Evolutionary conservation across 495 filamentous ascomycete species (phyloP).

Genomic region (Hypoxylon crocopeplum): DNA sequence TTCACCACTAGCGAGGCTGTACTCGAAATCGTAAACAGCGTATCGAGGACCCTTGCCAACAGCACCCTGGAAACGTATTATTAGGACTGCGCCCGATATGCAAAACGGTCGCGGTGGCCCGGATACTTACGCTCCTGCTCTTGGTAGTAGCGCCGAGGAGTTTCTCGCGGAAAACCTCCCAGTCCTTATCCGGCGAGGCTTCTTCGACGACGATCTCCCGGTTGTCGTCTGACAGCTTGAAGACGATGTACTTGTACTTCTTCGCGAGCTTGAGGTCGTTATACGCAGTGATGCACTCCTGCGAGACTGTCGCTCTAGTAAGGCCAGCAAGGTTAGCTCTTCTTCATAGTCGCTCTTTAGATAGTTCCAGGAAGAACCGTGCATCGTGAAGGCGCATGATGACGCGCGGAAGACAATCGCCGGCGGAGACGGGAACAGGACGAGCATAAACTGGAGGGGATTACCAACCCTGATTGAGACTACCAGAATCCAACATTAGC

Average conservation of each 20-base stretch:
- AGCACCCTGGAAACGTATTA: constrained; percentile 49
- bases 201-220: constrained; percentile 85
- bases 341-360: constrained; percentile 6
- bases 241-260: constrained; percentile 93
- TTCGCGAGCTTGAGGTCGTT: constrained; percentile 91
- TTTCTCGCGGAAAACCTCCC: constrained; percentile 81
- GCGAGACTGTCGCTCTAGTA: constrained; percentile 74
- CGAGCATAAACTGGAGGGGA: constrained; percentile 28
- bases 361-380: constrained; percentile 21
- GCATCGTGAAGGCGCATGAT: constrained; percentile 23
- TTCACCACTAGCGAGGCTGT: constrained; percentile 77
- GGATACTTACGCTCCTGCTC: constrained; percentile 48
- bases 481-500: constrained; percentile 38
- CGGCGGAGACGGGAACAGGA: constrained; percentile 20
- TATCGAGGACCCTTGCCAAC: constrained; percentile 83
- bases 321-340: constrained; percentile 37
- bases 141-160: constrained; percentile 68
- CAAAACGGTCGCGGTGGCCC: neutral
- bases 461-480: constrained; percentile 74
- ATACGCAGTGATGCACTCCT: constrained; percentile 83
- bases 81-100: constrained; percentile 15
- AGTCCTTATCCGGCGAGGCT: constrained; percentile 65
- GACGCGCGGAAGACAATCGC: constrained; percentile 23
- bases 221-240: constrained; percentile 93
- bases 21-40: constrained; percentile 91